A percentile compares a stretch with the other conserved stretches of the same genome.
Evolutionary conservation across 108 stramenopile species (phyloP).

Genomic region (Pseudonitzschia multistriata): DNA sequence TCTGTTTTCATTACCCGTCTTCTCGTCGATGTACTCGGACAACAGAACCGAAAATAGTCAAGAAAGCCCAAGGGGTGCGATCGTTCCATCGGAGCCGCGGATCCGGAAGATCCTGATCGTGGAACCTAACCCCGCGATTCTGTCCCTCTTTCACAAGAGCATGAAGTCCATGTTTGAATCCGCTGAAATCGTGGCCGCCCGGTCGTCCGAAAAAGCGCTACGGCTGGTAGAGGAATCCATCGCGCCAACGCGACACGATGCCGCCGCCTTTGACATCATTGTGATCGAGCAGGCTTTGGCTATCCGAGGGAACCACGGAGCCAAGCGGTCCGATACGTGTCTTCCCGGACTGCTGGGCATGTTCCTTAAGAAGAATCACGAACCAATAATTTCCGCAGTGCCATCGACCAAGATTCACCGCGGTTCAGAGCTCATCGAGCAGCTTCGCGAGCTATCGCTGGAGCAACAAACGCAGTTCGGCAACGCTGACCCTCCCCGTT

Average conservation of each 20-base stretch:
- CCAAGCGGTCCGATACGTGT: background rate
- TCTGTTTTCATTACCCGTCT: slow-evolving; percentile 37
- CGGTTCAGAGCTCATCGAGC: slow-evolving; percentile 20
- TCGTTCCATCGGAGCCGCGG: background rate
- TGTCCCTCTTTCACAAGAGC: slow-evolving; percentile 49
- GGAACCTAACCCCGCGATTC: slow-evolving; percentile 53
- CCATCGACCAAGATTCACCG: slow-evolving; percentile 24
- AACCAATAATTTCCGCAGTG: background rate
- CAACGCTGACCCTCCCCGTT: background rate
- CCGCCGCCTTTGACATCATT: slow-evolving; percentile 49
- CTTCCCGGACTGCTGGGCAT: background rate
- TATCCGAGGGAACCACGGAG: background rate
- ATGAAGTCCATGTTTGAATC: slow-evolving; percentile 58
- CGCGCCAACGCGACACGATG: background rate
- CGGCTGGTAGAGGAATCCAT: slow-evolving; percentile 23
- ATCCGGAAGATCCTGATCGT: slow-evolving; percentile 57
- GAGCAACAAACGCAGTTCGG: slow-evolving; percentile 19
- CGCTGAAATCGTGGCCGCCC: slow-evolving; percentile 44
- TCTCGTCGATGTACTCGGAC: slow-evolving; percentile 11
- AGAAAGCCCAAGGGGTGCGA: background rate
- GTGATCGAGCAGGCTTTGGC: slow-evolving; percentile 54
- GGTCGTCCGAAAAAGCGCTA: slow-evolving; percentile 56
- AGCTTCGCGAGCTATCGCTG: slow-evolving; percentile 17
- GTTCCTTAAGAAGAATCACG: background rate
- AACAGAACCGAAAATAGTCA: background rate